A percentile compares a stretch with the other conserved stretches of the same genome.
Evolutionary conservation across 768 basidiomycete genomes (phyloP).

Genomic region (Termitomyces sp.): DNA sequence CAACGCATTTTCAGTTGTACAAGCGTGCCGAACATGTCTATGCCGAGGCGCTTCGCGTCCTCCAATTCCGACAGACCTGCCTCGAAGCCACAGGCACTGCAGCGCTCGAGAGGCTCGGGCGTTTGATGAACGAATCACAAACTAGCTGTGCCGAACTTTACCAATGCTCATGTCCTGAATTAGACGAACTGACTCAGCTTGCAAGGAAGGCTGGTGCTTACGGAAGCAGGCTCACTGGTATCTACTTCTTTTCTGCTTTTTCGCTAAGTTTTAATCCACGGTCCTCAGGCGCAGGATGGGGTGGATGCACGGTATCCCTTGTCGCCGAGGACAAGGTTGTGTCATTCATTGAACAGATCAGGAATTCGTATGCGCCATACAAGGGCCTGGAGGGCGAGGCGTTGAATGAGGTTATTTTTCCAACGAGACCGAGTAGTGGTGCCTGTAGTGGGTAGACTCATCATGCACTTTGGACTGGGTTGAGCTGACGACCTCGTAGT

Average conservation of each 20-base stretch:
- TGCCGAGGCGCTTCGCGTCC: constrained; percentile 74
- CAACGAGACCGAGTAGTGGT: constrained; percentile 77
- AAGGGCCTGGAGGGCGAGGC: constrained; percentile 48
- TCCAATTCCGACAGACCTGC: constrained; percentile 70
- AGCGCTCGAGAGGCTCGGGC: constrained; percentile 50
- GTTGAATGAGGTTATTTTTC: constrained; percentile 68
- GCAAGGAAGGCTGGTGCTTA: constrained; percentile 69
- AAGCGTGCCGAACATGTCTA: constrained; percentile 79
- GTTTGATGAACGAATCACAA: constrained; percentile 77
- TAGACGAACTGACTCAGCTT: constrained; percentile 62
- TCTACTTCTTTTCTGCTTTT: constrained; percentile 7
- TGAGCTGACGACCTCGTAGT: constrained; percentile 1
- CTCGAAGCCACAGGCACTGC: constrained; percentile 30
- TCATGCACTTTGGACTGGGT: background rate
- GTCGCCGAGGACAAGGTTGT: constrained; percentile 60
- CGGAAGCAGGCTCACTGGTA: constrained; percentile 82
- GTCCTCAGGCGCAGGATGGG: constrained; percentile 80
- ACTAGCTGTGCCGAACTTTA: constrained; percentile 60
- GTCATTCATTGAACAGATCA: constrained; percentile 57
- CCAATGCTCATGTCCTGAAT: constrained; percentile 77
- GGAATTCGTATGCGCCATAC: constrained; percentile 60
- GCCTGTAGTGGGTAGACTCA: constrained; percentile 49
- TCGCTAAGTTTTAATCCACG: background rate
- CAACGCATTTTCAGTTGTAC: constrained; percentile 77
- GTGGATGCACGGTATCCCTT: constrained; percentile 83